Evolutionary conservation across 768 basidiomycete species (phyloP), one percentile per base, ranked within the genome.

Genomic region (Pisolithus tinctorius): DNA sequence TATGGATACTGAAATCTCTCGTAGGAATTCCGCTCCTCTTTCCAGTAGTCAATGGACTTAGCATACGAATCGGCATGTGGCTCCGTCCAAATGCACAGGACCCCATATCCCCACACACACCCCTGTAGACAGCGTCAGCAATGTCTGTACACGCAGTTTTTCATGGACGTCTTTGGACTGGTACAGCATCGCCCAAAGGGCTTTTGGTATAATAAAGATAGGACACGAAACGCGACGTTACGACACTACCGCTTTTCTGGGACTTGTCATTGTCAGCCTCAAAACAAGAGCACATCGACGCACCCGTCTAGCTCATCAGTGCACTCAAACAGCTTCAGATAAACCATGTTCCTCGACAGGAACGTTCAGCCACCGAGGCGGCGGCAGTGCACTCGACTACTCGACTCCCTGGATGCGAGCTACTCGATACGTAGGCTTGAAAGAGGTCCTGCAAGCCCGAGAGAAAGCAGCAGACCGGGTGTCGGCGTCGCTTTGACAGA

Each of bases 401-500:
- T 84, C 45, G 94, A 95, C 69, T 86, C 90, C 3, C 87, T 84
- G 55, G 95, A 99, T 72, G 90, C 96, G 1, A 80, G 88, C 6
- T 99, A 99, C 65, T 89, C 94, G 4, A 83, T 98, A 61, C 81
- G 89, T 47, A 69, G 95, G 14, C 78, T 99, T 34, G 72, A 95
- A 16, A 78, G 93, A 39, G 95, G 95, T 11, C 74, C 98, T 29
- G 91, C 88, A 0, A 94, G 91, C 66, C 88, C 93, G 1, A 76
- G 93, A 60, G 94, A 98, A 65, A 91, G 90, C 66, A 94, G 92
- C 67, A 72, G 95, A 57, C 72, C 97, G 36, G 95, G 95, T 16
- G 97, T 97, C 64, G 92, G 93, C 8, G 95, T 99, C 40, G 93
- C 93, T 30, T 73, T 99, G 58, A 93, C 95, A 0, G 94, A 96